Percentiles rank a stretch among this genome's conserved stretches.
These are phyloP conservation scores for Bassia scoparia DNA, from an alignment of 148 eudicot genomes.

Conservation along the genomic window DNA sequence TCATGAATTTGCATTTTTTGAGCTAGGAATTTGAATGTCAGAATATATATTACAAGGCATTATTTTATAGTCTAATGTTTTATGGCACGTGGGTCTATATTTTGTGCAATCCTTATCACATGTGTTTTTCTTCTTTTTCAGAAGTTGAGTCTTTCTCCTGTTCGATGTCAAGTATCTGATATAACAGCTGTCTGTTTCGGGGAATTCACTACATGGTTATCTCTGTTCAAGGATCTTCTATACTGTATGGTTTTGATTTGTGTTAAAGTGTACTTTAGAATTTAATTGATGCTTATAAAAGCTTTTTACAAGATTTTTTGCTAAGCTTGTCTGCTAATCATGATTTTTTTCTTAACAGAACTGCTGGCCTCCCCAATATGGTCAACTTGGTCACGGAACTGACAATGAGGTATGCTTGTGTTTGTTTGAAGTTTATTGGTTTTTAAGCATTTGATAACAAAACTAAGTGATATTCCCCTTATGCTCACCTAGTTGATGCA, in stretches of 20 bases:
- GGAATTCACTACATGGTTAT: constrained; percentile 85
- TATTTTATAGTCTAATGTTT: background rate
- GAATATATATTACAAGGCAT: too few relatives aligned
- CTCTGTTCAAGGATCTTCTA: constrained; percentile 80
- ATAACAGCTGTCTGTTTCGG: constrained; percentile 65
- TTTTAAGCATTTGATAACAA: background rate
- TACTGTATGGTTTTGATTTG: constrained; percentile 61
- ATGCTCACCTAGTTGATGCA: background rate
- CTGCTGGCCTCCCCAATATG: constrained; percentile 98
- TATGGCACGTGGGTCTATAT: background rate
- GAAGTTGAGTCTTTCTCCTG: constrained; percentile 79
- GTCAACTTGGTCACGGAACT: constrained; percentile 99
- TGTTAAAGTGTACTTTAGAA: background rate
- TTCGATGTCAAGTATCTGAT: constrained; percentile 75
- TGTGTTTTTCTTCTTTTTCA: constrained; percentile 32
- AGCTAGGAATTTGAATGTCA: background rate
- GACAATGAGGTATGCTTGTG: constrained; percentile 80
- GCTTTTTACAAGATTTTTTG: background rate
- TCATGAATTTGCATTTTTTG: background rate
- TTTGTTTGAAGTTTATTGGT: background rate
- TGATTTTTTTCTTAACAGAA: constrained; percentile 37
- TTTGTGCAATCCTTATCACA: background rate
- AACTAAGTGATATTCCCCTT: background rate
- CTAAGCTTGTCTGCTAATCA: background rate
- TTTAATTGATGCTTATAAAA: background rate